A percentile compares a stretch with the other conserved stretches of the same genome.
Conservation (phyloP, 2,329 filamentous ascomycete genomes). For the Grosmannia clavigera region DNA sequence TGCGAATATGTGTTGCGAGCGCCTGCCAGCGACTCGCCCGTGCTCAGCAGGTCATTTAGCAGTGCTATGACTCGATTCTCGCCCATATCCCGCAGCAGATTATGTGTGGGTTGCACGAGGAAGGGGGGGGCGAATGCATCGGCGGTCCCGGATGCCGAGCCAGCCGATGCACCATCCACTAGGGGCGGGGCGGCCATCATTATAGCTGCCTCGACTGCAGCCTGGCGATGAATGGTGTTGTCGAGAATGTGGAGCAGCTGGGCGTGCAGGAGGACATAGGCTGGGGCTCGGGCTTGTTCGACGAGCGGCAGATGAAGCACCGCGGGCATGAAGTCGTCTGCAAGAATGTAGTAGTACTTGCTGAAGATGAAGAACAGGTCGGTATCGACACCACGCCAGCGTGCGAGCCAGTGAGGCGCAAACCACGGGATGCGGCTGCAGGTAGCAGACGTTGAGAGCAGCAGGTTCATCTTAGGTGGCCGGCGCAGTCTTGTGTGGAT, state of each 20-base stretch:
- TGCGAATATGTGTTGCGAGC: conserved; percentile 61
- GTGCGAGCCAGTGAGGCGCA: conserved; percentile 62
- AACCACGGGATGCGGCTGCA: conserved; percentile 61
- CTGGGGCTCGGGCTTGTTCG: conserved; percentile 56
- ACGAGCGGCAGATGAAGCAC: conserved; percentile 31
- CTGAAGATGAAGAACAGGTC: conserved; percentile 86
- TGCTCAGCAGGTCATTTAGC: conserved; percentile 64
- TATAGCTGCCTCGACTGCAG: conserved; percentile 33
- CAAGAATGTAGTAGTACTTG: conserved; percentile 74
- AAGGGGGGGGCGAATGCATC: conserved; percentile 40
- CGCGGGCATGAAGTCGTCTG: conserved; percentile 56
- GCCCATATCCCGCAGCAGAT: conserved; percentile 69
- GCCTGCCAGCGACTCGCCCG: conserved; percentile 26
- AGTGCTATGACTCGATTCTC: conserved; percentile 78
- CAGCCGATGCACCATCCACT: not conserved
- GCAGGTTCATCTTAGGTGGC: conserved; percentile 31
- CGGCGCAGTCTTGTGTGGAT: conserved; percentile 49
- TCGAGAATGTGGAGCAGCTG: conserved; percentile 72
- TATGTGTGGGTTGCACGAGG: conserved; percentile 37
- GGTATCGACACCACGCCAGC: conserved; percentile 79
- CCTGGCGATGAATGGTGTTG: conserved; percentile 69
- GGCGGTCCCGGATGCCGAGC: conserved; percentile 11
- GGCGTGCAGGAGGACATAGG: conserved; percentile 67
- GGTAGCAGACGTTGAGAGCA: conserved; percentile 32
- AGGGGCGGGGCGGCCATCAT: conserved; percentile 21